phyloP scores from a whole-genome alignment of 2,329 filamentous ascomycete species.

The Diaporthe ilicicola region DNA sequence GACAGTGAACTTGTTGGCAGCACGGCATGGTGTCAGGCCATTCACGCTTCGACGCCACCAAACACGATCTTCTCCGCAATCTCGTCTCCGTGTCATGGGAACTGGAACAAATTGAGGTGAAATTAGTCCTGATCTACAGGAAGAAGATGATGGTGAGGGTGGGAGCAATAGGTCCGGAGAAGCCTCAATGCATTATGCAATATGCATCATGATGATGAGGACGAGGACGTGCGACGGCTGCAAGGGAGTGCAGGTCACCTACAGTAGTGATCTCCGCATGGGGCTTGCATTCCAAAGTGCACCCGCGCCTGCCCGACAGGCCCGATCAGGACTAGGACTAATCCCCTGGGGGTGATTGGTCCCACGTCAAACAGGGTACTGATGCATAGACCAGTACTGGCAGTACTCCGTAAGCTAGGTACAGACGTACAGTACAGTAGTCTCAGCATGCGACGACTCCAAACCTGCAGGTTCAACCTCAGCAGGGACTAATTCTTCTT shows the following conservation, averaged over 20 bases:
- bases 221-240: too few species aligned
- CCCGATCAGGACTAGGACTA: background rate
- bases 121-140: background rate
- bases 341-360: background rate
- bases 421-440: too few species aligned
- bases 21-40: background rate
- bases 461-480: background rate
- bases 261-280: background rate
- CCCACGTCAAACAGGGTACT: too few species aligned
- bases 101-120: background rate
- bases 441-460: background rate
- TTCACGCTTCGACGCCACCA: background rate
- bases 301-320: background rate
- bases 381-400: too few species aligned
- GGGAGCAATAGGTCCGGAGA: background rate
- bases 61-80: too few species aligned
- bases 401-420: too few species aligned
- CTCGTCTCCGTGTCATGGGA: too few species aligned
- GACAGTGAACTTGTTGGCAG: background rate
- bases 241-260: background rate
- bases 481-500: too few species aligned
- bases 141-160: background rate
- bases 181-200: background rate
- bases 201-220: constrained; percentile 4
- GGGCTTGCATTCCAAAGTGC: background rate